Base-by-base conservation (phyloP, 192 early-diverging fungal species). In the Dimargaris xerosporica region DNA sequence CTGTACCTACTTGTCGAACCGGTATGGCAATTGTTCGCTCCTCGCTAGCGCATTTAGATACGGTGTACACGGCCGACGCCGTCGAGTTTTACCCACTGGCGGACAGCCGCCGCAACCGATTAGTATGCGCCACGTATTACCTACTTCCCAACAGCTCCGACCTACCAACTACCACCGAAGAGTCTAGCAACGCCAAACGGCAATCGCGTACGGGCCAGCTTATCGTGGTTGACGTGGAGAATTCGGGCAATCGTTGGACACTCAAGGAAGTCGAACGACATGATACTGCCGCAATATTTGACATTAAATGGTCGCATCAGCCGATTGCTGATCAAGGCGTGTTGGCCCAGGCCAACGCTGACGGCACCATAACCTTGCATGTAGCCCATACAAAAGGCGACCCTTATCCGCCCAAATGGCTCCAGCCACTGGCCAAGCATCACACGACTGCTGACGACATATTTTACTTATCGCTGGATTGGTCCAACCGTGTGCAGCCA, bases 381-480 rank as follows among this genome's bases (percentile, higher is more conserved):
- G 47, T 64, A 7, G 68, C 80, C 29, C 67, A 76, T 25, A 71
- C 67, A 65, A 65, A 5, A 74, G 69, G 7, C 41, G 64, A 26
- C 29, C 71, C 55, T 34, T 44, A 26, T 6, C 77, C n/a, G 60
- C 70, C 58, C n/a, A n/a, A n/a, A n/a, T 53, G 75, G 31, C 52
- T 65, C 9, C 69, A 62, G 17, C 17, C 68, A n/a, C 69, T 69
- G n/a, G 56, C 54, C 3, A 74, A 66, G 25, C 56, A 70, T 46
- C 54, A 67, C n/a, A 75, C 71, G 45, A 73, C 71, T 15, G 64
- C 75, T 3, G 73, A 78, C 2, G 67, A 81, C 16, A 77, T 78
- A 28, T 77, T 96, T 42, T 90, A 83, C 43, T 78, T 93, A 44
- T 96, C 94, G 0, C 61, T 96, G 45, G 94, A 96, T 64, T 94